Evolutionary conservation across 2,329 filamentous ascomycete genomes (phyloP), one percentile per base, ranked within the genome.

Genomic region (Sarocladium strictum): DNA sequence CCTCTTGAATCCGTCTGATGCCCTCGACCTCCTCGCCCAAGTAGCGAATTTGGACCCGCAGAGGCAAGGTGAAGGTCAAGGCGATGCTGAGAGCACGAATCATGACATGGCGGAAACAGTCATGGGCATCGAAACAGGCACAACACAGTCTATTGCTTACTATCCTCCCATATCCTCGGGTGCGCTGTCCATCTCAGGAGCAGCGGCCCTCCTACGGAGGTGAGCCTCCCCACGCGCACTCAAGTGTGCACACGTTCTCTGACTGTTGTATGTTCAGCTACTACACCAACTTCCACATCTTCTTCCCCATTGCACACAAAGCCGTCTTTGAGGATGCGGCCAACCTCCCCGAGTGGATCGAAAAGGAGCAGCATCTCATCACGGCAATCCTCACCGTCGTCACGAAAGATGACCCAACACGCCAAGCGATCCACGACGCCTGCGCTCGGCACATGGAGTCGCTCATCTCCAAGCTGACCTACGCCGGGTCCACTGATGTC

Each of bases 381-480:
- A 89, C 86, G 0, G 85, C 86, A 0, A 81, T 89, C 2, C 71
- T 90, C 3, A 85, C 85, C 1, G 85, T 90, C 50, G 82, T 85
- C 3, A 87, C 86, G 7, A 86, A 88, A 66, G 85, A 90, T 61
- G 70, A 87, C n/a, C 76, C 79, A 1, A 77, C 85, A 5, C 80
- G 85, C 61, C 78, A 81, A 2, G 73, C 80, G 45, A 77, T 86
- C 0, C 85, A 87, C 60, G 80, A 83, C 58, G 77, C 81, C 38
- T 88, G 85, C 63, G 83, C 85, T 19, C 79, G 81, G 55, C 80
- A 89, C 59, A 89, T 89, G 84, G 84, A 87, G 60, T 77, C 77
- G 27, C 72, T 89, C 15, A 81, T 89, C 7, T 86, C 85, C 0
- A 78, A 79, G 32, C 77, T 90, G 17, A 79, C 86, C 19, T 84